Base-by-base conservation (phyloP, 768 basidiomycete genomes). In the Suillus lakei region DNA sequence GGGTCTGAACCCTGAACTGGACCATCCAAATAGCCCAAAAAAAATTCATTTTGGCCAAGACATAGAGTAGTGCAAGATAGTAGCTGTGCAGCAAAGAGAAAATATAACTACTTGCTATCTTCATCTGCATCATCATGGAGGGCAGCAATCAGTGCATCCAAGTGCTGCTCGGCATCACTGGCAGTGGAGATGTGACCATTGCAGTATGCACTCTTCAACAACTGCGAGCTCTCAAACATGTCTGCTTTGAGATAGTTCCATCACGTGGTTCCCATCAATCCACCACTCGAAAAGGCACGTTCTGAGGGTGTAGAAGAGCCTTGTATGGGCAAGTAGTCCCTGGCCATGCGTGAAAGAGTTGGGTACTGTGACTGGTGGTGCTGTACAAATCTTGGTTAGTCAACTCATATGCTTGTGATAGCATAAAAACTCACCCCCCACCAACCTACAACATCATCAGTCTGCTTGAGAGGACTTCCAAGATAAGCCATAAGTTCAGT, bases 221-320 rank as follows among this genome's bases (percentile, higher is more conserved):
- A 9, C 21, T 44, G 43, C 43, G 65, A 10, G 69, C 67, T 60
- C 59, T 72, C 67, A 60, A 78, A 78, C 10, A 68, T 69, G 26
- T 66, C 48, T 10, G 72, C 67, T 7, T 46, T 34, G 9, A 79
- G 69, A 55, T 64, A 54, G 60, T 73, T 74, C 8, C 69, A 64
- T 38, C 46, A 61, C 2, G 61, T 51, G 13, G 71, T 72, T 30
- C 67, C 73, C 5, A 70, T 78, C 18, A 75, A 48, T 0, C 73
- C 72, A 26, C 68, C 71, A 66, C 70, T 71, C 7, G 71, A 77
- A 58, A 79, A 79, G 4, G 68, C 69, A 1, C 63, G 36, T 54
- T 79, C 75, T 6, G 75, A 74, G 1, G 74, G 46, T 23, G 67
- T 70, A 32, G 43, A n/a, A 59, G 70, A 74, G 4, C 73, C 75